Evolutionary conservation across 257 asterid genomes (phyloP).

Genomic region (Paraleonurus japonicus): DNA sequence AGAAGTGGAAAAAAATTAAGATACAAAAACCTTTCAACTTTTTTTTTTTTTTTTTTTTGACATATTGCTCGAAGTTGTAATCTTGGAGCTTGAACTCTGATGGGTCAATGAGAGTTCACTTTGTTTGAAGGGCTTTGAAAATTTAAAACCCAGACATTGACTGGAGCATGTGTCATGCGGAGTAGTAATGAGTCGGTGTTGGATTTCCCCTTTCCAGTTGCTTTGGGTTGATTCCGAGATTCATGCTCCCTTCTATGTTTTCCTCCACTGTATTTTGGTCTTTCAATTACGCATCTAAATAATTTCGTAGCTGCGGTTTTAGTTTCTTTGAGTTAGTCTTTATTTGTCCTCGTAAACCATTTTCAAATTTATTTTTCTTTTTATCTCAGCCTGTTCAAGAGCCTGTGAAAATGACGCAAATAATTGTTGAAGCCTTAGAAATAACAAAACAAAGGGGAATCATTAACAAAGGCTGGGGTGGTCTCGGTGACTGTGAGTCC

Average conservation of each 20-base stretch:
- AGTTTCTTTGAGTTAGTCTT: conserved; percentile 16
- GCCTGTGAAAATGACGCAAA: conserved; percentile 91
- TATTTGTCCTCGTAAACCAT: conserved; percentile 1
- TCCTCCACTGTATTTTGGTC: not conserved
- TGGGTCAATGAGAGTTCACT: not conserved
- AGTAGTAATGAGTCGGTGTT: not conserved
- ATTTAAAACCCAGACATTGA: not conserved
- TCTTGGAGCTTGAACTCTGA: conserved; percentile 1
- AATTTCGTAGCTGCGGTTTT: not conserved
- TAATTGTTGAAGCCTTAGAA: conserved; percentile 80
- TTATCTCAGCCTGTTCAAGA: conserved; percentile 87
- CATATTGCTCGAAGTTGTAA: not conserved
- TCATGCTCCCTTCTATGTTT: not conserved
- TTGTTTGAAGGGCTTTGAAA: conserved; percentile 8
- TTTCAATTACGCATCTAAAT: not conserved
- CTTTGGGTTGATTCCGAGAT: not conserved
- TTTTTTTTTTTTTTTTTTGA: not conserved
- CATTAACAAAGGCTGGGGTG: conserved; percentile 99
- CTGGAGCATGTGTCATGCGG: not conserved
- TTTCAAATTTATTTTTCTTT: conserved; percentile 13
- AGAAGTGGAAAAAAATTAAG: not conserved
- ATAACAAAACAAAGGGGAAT: conserved; percentile 85
- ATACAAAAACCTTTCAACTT: not conserved
- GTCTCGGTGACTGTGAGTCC: conserved; percentile 92
- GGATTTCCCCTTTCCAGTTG: not conserved